Percentiles rank a stretch among this genome's conserved stretches.
Evolutionary conservation across 345 rosid genomes (phyloP).

Genomic region (Heritiera littoralis): DNA sequence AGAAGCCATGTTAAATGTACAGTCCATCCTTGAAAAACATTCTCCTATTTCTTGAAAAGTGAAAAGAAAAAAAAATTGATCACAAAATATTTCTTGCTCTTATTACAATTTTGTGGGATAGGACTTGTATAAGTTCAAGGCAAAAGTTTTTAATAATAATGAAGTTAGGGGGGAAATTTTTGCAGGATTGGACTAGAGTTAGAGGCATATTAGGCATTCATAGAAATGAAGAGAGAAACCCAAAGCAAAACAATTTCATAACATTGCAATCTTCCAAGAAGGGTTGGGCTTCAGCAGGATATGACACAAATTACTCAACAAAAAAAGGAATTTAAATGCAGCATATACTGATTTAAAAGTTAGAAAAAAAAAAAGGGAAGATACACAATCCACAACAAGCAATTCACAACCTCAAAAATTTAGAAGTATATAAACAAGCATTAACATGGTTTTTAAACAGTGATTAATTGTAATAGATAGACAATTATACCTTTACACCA

Average conservation of each 20-base stretch:
- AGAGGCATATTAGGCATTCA: background rate
- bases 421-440: background rate
- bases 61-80: background rate
- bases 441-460: background rate
- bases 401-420: background rate
- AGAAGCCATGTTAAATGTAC: background rate
- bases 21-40: background rate
- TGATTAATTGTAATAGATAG: background rate
- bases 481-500: constrained; percentile 74
- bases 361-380: too few relatives aligned
- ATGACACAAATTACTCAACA: background rate
- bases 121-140: background rate
- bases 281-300: background rate
- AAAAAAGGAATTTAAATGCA: background rate
- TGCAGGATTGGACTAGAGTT: background rate
- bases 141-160: background rate
- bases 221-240: background rate
- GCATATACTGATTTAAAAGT: background rate
- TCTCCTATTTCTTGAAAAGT: background rate
- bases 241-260: background rate
- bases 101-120: background rate
- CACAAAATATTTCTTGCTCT: background rate
- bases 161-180: background rate
- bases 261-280: background rate
- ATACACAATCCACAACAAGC: background rate